phyloP scores from a whole-genome alignment of 2,329 filamentous ascomycete species.

The Neofusicoccum sp. region DNA sequence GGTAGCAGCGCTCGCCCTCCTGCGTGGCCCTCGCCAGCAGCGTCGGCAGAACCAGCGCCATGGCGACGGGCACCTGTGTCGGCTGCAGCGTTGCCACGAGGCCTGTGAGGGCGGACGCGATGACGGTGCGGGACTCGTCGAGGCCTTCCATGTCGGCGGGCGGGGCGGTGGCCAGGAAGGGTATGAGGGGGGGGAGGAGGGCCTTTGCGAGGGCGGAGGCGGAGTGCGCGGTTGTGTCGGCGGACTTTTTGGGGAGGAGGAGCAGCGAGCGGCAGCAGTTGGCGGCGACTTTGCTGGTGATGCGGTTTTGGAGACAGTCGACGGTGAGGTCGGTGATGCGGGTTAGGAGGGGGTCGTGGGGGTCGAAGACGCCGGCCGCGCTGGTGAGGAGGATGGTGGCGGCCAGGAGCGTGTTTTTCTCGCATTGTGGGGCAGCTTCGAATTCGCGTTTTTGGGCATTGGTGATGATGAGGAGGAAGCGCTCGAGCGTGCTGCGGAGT shows the following conservation, averaged over 20 bases:
- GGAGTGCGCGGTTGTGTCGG: slow-evolving; percentile 15
- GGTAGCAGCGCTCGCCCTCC: slow-evolving; percentile 58
- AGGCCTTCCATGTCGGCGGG: slow-evolving; percentile 67
- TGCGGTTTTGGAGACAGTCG: slow-evolving; percentile 77
- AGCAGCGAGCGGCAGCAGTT: slow-evolving; percentile 86
- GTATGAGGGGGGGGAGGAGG: slow-evolving; percentile 71
- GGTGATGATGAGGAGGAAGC: slow-evolving; percentile 77
- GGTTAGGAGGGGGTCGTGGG: slow-evolving; percentile 70
- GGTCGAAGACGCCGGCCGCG: slow-evolving; percentile 69
- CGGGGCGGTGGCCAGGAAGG: slow-evolving; percentile 64
- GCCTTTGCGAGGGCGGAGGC: slow-evolving; percentile 66
- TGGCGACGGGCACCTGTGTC: slow-evolving; percentile 55
- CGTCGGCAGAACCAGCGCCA: slow-evolving; percentile 74
- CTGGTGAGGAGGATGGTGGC: slow-evolving; percentile 86
- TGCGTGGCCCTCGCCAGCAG: slow-evolving; percentile 70
- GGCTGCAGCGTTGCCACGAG: slow-evolving; percentile 55
- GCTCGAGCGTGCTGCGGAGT: slow-evolving; percentile 75
- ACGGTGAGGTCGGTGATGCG: slow-evolving; percentile 77
- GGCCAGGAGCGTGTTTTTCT: slow-evolving; percentile 88
- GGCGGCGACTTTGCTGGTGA: slow-evolving; percentile 85
- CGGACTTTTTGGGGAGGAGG: slow-evolving; percentile 55
- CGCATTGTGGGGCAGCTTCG: slow-evolving; percentile 77
- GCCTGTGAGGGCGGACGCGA: slow-evolving; percentile 73
- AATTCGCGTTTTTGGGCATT: slow-evolving; percentile 73
- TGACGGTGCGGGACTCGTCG: slow-evolving; percentile 67